Evolutionary conservation across 768 basidiomycete genomes (phyloP).

Genomic region (Myochromella boudieri): DNA sequence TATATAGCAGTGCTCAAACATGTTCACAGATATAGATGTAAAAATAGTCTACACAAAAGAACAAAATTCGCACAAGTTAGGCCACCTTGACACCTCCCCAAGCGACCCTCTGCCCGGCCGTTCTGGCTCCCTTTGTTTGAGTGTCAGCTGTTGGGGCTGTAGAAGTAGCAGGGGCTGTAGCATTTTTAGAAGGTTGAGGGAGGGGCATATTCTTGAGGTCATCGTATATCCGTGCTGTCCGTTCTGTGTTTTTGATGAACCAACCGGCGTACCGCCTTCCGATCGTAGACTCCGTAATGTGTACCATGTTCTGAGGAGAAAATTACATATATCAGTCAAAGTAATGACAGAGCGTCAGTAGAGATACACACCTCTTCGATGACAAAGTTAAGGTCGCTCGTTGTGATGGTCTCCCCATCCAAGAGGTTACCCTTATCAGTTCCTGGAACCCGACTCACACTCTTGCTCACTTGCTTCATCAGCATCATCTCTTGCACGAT

Average conservation of each 20-base stretch:
- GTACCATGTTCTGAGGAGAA: constrained; percentile 81
- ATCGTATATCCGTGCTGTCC: constrained; percentile 85
- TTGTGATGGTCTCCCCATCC: constrained; percentile 84
- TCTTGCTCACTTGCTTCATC: constrained; percentile 85
- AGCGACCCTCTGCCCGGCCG: constrained; percentile 57
- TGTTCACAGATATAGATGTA: no score
- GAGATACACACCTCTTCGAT: constrained; percentile 77
- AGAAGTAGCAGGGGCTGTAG: constrained; percentile 22
- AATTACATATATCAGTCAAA: neutral
- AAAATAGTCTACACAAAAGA: constrained; percentile 1
- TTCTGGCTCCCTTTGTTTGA: constrained; percentile 29
- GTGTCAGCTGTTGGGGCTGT: constrained; percentile 23
- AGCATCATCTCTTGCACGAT: constrained; percentile 97
- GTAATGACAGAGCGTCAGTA: neutral
- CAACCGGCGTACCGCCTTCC: constrained; percentile 93
- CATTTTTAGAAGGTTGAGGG: constrained; percentile 33
- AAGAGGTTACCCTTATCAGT: constrained; percentile 58
- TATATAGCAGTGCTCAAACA: no score
- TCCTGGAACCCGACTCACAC: constrained; percentile 65
- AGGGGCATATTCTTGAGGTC: constrained; percentile 60
- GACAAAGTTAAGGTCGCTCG: constrained; percentile 93
- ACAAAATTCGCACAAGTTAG: constrained; percentile 12
- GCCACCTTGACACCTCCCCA: constrained; percentile 52
- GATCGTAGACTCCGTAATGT: constrained; percentile 92
- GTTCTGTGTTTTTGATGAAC: constrained; percentile 96